Percentiles rank a stretch among this genome's conserved stretches.
Conservation (phyloP, 1,284 basidiomycete species). For the Wallemia ichthyophaga region DNA sequence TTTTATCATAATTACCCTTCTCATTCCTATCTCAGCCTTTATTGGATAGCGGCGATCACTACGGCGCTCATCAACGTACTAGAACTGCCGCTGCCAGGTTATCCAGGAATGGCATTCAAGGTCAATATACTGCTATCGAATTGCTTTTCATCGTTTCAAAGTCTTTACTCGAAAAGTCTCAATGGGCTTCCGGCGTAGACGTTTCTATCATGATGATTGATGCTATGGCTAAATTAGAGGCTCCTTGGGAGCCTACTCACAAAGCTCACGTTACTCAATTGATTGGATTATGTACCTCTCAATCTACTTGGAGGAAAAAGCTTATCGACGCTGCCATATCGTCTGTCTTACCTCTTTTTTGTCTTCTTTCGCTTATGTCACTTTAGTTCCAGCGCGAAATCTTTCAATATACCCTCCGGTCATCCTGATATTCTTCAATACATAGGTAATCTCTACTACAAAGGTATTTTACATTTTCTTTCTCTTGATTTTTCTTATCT, state of each 20-base stretch:
- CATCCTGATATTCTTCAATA: constrained; percentile 63
- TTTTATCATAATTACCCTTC: no score
- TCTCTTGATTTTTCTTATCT: constrained; percentile 5
- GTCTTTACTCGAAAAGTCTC: constrained; percentile 52
- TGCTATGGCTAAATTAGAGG: constrained; percentile 40
- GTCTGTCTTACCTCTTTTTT: constrained; percentile 8
- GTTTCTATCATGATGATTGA: constrained; percentile 43
- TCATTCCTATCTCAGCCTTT: no score
- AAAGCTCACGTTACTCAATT: constrained; percentile 18
- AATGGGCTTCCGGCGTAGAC: constrained; percentile 66
- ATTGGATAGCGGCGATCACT: constrained; percentile 26
- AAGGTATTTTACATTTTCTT: no score
- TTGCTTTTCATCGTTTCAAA: constrained; percentile 58
- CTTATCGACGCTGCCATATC: constrained; percentile 18
- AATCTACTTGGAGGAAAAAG: constrained; percentile 20
- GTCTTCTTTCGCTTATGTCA: neutral
- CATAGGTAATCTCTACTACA: constrained; percentile 54
- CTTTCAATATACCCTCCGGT: constrained; percentile 42
- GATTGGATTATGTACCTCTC: constrained; percentile 17
- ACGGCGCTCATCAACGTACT: constrained; percentile 80
- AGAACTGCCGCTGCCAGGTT: constrained; percentile 73
- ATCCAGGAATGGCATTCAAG: constrained; percentile 28
- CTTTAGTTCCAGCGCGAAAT: constrained; percentile 17
- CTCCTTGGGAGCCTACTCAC: constrained; percentile 9
- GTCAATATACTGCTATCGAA: constrained; percentile 53